Conservation (phyloP, 805 yeast genomes). For the Blastobotrys chiropterorum region DNA sequence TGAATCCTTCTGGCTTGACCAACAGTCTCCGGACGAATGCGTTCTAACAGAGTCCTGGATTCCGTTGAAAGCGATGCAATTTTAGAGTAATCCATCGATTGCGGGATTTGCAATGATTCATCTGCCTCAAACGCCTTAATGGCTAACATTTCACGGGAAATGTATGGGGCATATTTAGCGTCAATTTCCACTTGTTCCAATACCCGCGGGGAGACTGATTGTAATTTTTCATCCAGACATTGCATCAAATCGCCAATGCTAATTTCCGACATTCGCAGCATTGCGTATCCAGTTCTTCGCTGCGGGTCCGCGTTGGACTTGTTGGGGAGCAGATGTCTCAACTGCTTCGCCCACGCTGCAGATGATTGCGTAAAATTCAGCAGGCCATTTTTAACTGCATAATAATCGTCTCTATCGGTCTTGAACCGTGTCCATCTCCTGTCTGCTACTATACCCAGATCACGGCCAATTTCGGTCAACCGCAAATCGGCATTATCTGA, state of each 20-base stretch:
- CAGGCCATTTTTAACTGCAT: conserved; percentile 42
- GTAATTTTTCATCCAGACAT: conserved; percentile 33
- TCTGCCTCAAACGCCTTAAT: conserved; percentile 78
- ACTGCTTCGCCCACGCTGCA: conserved; percentile 47
- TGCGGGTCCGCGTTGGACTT: conserved; percentile 26
- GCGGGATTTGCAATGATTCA: conserved; percentile 69
- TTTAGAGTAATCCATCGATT: conserved; percentile 52
- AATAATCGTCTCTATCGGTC: conserved; percentile 40
- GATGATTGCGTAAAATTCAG: conserved; percentile 44
- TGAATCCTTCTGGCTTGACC: conserved; percentile 95
- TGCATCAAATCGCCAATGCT: conserved; percentile 22
- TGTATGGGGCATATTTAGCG: conserved; percentile 76
- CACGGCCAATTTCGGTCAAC: conserved; percentile 62
- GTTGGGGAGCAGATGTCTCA: conserved; percentile 30
- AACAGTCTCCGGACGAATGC: conserved; percentile 77
- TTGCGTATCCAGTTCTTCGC: conserved; percentile 61
- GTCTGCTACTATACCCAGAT: conserved; percentile 59
- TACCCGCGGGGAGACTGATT: conserved; percentile 39
- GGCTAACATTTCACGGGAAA: conserved; percentile 63
- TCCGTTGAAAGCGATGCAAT: conserved; percentile 69
- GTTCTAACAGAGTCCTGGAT: conserved; percentile 60
- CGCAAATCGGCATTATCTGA: conserved; percentile 92
- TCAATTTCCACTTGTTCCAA: conserved; percentile 63
- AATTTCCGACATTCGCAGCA: conserved; percentile 50
- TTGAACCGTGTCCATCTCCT: conserved; percentile 47